phyloP scores from a whole-genome alignment of 192 early-diverging fungal species.

The Rhizophagus clarus region DNA sequence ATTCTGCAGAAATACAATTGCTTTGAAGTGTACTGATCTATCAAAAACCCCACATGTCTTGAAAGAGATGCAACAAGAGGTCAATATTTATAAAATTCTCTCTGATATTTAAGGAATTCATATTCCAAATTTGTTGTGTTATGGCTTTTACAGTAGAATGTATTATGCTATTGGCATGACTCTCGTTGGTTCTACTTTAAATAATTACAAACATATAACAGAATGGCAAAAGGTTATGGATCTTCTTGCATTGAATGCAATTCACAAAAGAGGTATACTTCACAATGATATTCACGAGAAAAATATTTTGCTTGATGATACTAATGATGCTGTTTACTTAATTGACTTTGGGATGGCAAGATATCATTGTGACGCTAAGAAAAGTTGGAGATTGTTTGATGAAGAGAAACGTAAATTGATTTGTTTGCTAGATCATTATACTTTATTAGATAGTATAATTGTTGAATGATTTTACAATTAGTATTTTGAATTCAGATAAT shows the following conservation, averaged over 20 bases:
- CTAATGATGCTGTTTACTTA: background rate
- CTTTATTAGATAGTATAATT: too few species aligned
- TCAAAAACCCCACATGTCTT: constrained; percentile 24
- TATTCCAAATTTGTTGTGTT: constrained; percentile 30
- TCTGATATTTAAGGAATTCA: constrained; percentile 25
- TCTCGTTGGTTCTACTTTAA: constrained; percentile 14
- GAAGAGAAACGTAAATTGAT: too few species aligned
- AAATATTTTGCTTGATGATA: background rate
- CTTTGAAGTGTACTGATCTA: constrained; percentile 27
- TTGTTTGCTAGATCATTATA: too few species aligned
- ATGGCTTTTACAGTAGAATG: constrained; percentile 27
- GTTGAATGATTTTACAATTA: too few species aligned
- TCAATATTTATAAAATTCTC: constrained; percentile 21
- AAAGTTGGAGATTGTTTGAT: too few species aligned
- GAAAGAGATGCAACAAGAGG: constrained; percentile 25
- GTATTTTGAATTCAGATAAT: too few species aligned
- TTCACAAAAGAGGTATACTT: background rate
- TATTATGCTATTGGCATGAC: constrained; percentile 27
- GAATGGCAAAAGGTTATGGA: constrained; percentile 15
- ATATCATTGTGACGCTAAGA: too few species aligned
- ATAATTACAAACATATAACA: constrained; percentile 17
- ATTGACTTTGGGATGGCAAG: constrained; percentile 28
- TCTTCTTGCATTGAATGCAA: constrained; percentile 7
- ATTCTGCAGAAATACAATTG: constrained; percentile 15
- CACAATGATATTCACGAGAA: constrained; percentile 19